Evolutionary conservation across 257 asterid species (phyloP).

Genomic region (Fraxinus pennsylvanica): DNA sequence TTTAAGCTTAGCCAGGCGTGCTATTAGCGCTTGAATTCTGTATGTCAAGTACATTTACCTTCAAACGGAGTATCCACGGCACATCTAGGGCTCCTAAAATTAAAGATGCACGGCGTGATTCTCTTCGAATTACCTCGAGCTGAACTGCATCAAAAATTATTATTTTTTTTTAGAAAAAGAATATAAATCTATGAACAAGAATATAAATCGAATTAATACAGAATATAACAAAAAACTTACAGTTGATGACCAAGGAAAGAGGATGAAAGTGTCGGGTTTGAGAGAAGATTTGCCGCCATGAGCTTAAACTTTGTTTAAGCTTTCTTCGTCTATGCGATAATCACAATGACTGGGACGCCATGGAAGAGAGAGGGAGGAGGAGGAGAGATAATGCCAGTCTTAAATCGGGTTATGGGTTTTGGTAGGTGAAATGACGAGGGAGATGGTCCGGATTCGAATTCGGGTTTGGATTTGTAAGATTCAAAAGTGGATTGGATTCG

Average conservation of each 20-base stretch:
- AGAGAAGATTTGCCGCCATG: slow-evolving; percentile 68
- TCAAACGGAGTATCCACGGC: slow-evolving; percentile 62
- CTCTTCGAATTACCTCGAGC: slow-evolving; percentile 38
- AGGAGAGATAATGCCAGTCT: background rate
- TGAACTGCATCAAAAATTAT: slow-evolving; percentile 33
- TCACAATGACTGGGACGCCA: background rate
- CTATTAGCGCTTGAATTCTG: too few species aligned
- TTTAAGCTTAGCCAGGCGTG: background rate
- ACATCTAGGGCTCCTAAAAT: slow-evolving; percentile 50
- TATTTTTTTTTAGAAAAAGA: background rate
- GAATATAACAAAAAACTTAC: slow-evolving; percentile 36
- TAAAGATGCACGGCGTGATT: slow-evolving; percentile 19
- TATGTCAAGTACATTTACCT: slow-evolving; percentile 36
- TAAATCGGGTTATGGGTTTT: background rate
- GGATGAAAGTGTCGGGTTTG: slow-evolving; percentile 49
- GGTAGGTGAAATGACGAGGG: background rate
- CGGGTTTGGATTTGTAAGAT: too few species aligned
- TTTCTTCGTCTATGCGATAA: background rate
- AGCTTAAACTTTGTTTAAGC: slow-evolving; percentile 7
- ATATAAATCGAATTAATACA: background rate
- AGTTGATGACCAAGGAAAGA: slow-evolving; percentile 55
- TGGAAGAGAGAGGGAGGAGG: background rate
- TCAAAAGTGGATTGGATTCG: background rate
- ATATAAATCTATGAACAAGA: background rate
- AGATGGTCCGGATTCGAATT: background rate